These are phyloP conservation scores for Hypoxylon sp. DNA, from an alignment of 2,329 filamentous ascomycete genomes.

Conservation along the genomic window DNA sequence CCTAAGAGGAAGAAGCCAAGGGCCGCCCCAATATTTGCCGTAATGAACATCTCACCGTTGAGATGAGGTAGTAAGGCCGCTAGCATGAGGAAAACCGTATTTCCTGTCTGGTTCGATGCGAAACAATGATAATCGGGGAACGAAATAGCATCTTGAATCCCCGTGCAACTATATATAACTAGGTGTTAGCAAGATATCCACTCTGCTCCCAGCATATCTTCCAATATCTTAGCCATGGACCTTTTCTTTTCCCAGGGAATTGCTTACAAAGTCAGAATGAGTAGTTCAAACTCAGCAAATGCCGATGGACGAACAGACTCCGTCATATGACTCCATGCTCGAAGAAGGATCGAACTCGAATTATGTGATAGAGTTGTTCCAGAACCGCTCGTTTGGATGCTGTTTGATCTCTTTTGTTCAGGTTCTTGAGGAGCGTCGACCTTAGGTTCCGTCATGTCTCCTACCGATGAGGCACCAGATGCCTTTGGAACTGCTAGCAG, in stretches of 20 bases:
- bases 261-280: conserved; percentile 62
- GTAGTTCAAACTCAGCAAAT: conserved; percentile 63
- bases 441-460: conserved; percentile 25
- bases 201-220: not conserved
- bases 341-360: conserved; percentile 42
- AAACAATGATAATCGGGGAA: conserved; percentile 75
- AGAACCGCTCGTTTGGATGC: conserved; percentile 23
- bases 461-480: not conserved
- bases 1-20: conserved; percentile 70
- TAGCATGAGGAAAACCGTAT: conserved; percentile 71
- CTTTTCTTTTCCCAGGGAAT: conserved; percentile 13
- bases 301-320: conserved; percentile 57
- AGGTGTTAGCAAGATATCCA: conserved; percentile 26
- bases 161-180: conserved; percentile 57
- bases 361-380: conserved; percentile 13
- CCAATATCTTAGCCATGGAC: not conserved
- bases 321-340: conserved; percentile 48
- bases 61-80: conserved; percentile 66
- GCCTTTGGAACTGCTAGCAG: not conserved
- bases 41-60: conserved; percentile 64
- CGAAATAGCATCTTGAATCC: conserved; percentile 70
- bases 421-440: conserved; percentile 15
- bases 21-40: conserved; percentile 68
- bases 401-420: conserved; percentile 23
- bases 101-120: conserved; percentile 76